Evolutionary conservation across 306 rosid species (phyloP), one percentile per base, ranked within the genome.

Genomic region (Vigna unguiculata): DNA sequence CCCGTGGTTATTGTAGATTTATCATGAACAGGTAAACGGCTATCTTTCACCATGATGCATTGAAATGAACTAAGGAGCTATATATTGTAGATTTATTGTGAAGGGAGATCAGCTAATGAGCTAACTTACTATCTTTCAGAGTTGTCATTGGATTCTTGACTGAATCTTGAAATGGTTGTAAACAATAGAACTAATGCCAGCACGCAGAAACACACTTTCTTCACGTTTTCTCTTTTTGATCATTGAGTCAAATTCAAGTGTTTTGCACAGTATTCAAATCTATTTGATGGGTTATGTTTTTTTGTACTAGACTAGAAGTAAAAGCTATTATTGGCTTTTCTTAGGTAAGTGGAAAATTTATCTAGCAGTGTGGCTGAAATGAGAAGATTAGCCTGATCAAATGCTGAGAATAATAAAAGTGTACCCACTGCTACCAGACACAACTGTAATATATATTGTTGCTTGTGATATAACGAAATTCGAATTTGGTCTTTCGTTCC

Each of bases 161-260:
- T 66, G 21, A 66, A 66, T 66, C 54, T 66, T 66, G 72, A 43
- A 25, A 66, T 12, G 25, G 30, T 34, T 21, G 14, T 66, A 8
- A 30, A 61, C 21, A 32, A 61, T 61, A 61, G 22, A 28, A 32
- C 67, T 61, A 57, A n/a, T 71, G 5, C 32, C 28, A 58, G 30
- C 69, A 43, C 5, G 7, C 49, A 24, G 55, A 5, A 30, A 32
- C 49, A 32, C 36, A 46, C 47, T 59, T 16, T 24, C 24, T 74
- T 22, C 16, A 30, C 1, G 61, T 32, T 46, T 12, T 46, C 9
- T 47, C 38, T 48, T 61, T 46, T 30, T 30, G 13, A 12, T 40
- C 3, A 25, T 25, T 13, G 19, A 58, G 19, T 60, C 22, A 38
- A 55, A 54, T 55, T 55, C 25, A 40, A 57, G 67, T 41, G 43